Base-by-base conservation (phyloP, 805 yeast species). In the Kuraishia floccosa region DNA sequence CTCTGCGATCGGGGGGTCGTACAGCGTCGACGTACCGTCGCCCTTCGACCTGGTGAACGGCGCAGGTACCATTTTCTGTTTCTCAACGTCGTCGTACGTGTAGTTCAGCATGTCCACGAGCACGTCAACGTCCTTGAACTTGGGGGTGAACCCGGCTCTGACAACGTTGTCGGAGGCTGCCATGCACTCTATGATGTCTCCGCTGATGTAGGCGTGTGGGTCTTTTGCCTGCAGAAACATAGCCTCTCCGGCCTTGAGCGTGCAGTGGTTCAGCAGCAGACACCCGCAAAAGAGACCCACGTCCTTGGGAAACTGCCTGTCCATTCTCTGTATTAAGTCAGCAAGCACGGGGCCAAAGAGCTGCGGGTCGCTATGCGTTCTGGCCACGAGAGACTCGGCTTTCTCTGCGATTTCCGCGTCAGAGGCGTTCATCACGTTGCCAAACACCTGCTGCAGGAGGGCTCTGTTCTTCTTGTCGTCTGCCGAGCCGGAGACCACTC, bases 161-260 rank as follows among this genome's bases (percentile, higher is more conserved):
- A 91, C 96, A 35, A 91, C 99, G 48, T 91, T 91, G 56, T 91
- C 99, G 25, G 93, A 79, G 6, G 98, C 96, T 26, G 98, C 98
- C 99, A 91, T 91, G 65, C 98, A 91, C 64, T 91, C 99, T 49
- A 91, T 87, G 43, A 91, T 91, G 56, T 91, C 97, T 42, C 99
- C 99, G 33, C 79, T 69, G 38, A 91, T 89, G 58, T 91, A 91
- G 21, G 98, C 98, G 57, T 91, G 99, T 17, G 97, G 97, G 56
- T 87, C 96, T 59, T 85, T 84, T 27, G 98, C 97, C 50, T 84
- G 85, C 53, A 91, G 67, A 51, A 87, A 91, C 77, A 91, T 86
- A 35, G 96, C 97, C 62, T 91, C 94, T 39, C 99, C 99, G 9
- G 84, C 70, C 24, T 72, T 58, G 46, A 91, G 68, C 37, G 60